Evolutionary conservation across 306 rosid species (phyloP), one percentile per base, ranked within the genome.

Genomic region (Crotalaria pallida): DNA sequence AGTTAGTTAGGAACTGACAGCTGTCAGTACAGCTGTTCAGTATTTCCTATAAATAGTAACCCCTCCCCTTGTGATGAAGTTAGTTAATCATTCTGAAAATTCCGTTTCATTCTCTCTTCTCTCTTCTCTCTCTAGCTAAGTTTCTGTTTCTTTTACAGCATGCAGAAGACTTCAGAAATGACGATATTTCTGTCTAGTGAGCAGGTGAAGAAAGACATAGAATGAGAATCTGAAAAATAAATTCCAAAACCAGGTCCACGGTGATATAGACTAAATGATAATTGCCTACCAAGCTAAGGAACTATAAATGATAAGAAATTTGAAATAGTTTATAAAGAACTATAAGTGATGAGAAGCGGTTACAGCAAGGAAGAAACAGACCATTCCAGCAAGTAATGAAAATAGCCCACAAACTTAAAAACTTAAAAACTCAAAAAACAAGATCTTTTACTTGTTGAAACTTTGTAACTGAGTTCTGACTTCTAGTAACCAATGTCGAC

Each of bases 401-500:
- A 51, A 23, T 64, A 33, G 29, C 33, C 72, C 26, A 44, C 81
- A 77, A 53, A n/a, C 59, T 63, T 24, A 49, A 65, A 77, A 53
- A n/a, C 59, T 63, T 24, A 49, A 65, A 67, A 59, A 15, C 19
- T 72, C 12, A 50, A 33, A 64, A 50, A 58, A 65, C 13, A 31
- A 23, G 70, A 66, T 74, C 62, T 43, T 58, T 81, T 86, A 86
- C 97, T 87, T 91, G 97, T 76, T 81, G 85, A 81, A 88, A 84
- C 72, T 84, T 80, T 33, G 84, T 53, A 59, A 71, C 55, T 40
- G 82, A 65, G 36, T 72, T 84, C 65, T 74, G 83, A 76, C 81
- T 71, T 41, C 84, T 76, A 55, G 71, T 26, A 65, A 19, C 45
- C 10, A 78, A 66, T 12, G 58, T 18, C 3, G 84, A 69, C 59